Percentiles rank a stretch among this genome's conserved stretches.
Conservation (phyloP, 495 filamentous ascomycete genomes). For the Penicillium soppii region DNA sequence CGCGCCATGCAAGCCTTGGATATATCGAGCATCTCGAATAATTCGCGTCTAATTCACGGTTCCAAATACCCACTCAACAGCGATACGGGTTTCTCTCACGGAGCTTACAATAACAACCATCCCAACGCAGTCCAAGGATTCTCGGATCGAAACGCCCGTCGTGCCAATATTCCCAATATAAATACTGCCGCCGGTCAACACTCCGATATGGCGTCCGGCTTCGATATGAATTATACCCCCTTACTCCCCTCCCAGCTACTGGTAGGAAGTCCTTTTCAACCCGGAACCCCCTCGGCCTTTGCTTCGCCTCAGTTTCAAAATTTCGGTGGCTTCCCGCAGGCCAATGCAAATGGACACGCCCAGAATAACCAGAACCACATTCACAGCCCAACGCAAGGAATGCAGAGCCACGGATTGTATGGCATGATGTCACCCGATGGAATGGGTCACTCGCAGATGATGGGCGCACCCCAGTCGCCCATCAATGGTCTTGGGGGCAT, state of each 20-base stretch:
- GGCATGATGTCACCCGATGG: conserved; percentile 74
- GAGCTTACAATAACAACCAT: conserved; percentile 80
- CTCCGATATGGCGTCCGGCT: conserved; percentile 81
- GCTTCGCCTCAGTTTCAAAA: conserved; percentile 87
- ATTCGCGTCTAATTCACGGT: conserved; percentile 59
- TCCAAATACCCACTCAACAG: conserved; percentile 61
- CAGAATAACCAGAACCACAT: conserved; percentile 57
- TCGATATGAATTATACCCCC: conserved; percentile 98
- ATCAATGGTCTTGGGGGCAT: conserved; percentile 68
- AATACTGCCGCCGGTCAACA: conserved; percentile 69
- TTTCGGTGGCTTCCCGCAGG: conserved; percentile 72
- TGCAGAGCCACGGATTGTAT: conserved; percentile 69
- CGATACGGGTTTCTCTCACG: conserved; percentile 85
- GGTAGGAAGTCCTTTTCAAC: conserved; percentile 94
- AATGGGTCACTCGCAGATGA: conserved; percentile 66
- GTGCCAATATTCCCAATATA: conserved; percentile 86
- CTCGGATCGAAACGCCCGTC: conserved; percentile 77
- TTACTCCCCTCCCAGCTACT: conserved; percentile 91
- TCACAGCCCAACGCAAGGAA: conserved; percentile 60
- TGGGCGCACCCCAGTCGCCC: conserved; percentile 83
- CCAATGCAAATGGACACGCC: conserved; percentile 58
- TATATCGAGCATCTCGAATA: conserved; percentile 54
- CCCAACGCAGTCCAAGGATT: conserved; percentile 62
- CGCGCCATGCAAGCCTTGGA: conserved; percentile 86
- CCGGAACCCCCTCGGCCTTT: conserved; percentile 87